Conservation (phyloP, 352 stramenopile species). For the Phytophthora fragariae region DNA sequence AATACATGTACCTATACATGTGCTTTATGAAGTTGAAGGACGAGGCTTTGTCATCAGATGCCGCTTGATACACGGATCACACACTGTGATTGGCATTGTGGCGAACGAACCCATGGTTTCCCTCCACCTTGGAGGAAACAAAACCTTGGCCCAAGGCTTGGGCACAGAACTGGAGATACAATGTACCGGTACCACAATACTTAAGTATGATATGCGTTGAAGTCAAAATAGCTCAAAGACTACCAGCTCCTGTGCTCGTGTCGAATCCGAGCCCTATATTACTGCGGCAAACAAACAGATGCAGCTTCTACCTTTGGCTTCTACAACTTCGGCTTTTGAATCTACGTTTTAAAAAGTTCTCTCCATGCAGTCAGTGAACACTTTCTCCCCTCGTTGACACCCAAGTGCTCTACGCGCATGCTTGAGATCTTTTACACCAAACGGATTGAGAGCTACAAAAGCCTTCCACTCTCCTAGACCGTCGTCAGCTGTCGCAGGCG, state of each 20-base stretch:
- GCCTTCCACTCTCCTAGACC: neutral
- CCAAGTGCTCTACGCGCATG: no score
- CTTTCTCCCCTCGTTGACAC: neutral
- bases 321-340: no score
- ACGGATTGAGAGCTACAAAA: neutral
- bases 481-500: neutral
- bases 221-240: no score
- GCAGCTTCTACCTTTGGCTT: neutral
- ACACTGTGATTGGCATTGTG: neutral
- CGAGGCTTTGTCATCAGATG: no score
- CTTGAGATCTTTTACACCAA: neutral
- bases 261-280: neutral
- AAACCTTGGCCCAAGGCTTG: no score
- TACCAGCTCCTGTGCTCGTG: neutral
- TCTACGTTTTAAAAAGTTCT: neutral
- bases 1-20: no score
- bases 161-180: neutral
- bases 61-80: neutral
- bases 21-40: no score
- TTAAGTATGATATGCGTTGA: no score
- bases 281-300: neutral
- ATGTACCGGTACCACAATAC: no score
- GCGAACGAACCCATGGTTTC: neutral
- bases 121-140: neutral
- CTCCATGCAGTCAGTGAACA: neutral